Evolutionary conservation across 1,139 yeast genomes (phyloP).

Genomic region (Taiozyma onychis): DNA sequence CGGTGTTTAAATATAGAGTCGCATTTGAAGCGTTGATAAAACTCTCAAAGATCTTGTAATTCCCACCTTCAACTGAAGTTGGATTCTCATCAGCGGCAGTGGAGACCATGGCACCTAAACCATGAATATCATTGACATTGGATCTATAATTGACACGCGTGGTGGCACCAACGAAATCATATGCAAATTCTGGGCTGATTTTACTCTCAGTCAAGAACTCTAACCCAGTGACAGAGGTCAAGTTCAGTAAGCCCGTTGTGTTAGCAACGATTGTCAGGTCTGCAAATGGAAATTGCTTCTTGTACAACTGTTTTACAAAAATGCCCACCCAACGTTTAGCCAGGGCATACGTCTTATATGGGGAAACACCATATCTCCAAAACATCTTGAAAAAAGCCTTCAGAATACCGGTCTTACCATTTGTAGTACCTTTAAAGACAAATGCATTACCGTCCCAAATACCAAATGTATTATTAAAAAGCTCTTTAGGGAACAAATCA

Average conservation of each 20-base stretch:
- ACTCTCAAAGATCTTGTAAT: constrained; percentile 33
- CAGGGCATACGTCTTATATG: constrained; percentile 18
- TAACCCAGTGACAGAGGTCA: constrained; percentile 22
- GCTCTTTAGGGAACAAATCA: constrained; percentile 8
- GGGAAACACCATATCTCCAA: constrained; percentile 26
- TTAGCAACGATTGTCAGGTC: constrained; percentile 10
- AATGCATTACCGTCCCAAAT: constrained; percentile 36
- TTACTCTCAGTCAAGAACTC: constrained; percentile 22
- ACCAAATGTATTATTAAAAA: constrained; percentile 23
- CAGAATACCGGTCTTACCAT: background rate
- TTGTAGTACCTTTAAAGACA: constrained; percentile 7
- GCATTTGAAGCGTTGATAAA: constrained; percentile 33
- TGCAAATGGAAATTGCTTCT: constrained; percentile 20
- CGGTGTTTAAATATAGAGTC: constrained; percentile 21
- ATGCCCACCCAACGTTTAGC: constrained; percentile 9
- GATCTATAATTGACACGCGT: constrained; percentile 39
- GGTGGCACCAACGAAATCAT: constrained; percentile 32
- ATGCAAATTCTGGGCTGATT: constrained; percentile 22
- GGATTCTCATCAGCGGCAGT: constrained; percentile 30
- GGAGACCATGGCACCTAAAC: constrained; percentile 34
- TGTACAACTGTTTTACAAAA: constrained; percentile 21
- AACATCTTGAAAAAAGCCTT: constrained; percentile 19
- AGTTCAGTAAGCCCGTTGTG: constrained; percentile 22
- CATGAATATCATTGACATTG: constrained; percentile 32
- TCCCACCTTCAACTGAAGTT: constrained; percentile 34